A percentile compares a stretch with the other conserved stretches of the same genome.
Evolutionary conservation across 805 yeast species (phyloP).

Genomic region (Pichia paraexigua): DNA sequence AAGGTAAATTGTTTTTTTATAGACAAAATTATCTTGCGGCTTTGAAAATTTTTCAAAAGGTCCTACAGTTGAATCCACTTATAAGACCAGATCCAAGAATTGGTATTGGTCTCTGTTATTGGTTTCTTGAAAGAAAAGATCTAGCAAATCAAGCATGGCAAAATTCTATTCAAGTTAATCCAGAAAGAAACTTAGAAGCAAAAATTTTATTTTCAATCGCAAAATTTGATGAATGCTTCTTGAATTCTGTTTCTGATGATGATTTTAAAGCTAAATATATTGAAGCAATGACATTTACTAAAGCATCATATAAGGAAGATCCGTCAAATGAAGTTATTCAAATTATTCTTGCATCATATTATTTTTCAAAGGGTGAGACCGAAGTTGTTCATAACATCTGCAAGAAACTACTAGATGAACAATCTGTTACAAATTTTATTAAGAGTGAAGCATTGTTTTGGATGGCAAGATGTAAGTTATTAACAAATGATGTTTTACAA

Average conservation of each 20-base stretch:
- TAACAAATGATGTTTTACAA: conserved; percentile 48
- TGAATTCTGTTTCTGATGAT: conserved; percentile 46
- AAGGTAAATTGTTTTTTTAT: conserved; percentile 71
- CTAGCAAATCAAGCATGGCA: conserved; percentile 81
- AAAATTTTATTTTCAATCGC: conserved; percentile 59
- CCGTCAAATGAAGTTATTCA: conserved; percentile 54
- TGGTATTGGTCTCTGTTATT: conserved; percentile 90
- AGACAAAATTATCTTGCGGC: conserved; percentile 69
- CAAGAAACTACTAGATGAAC: conserved; percentile 36
- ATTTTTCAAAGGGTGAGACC: conserved; percentile 60
- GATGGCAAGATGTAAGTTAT: conserved; percentile 75
- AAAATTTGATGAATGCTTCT: conserved; percentile 55
- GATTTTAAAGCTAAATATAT: conserved; percentile 56
- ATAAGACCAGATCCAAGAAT: conserved; percentile 86
- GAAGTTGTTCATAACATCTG: conserved; percentile 51
- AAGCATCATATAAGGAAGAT: conserved; percentile 32
- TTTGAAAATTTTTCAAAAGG: conserved; percentile 75
- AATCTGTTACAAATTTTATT: conserved; percentile 33
- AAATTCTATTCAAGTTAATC: conserved; percentile 62
- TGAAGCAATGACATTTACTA: conserved; percentile 45
- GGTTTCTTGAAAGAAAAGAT: conserved; percentile 73
- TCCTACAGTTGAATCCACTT: conserved; percentile 66
- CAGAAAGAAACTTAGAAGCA: conserved; percentile 45
- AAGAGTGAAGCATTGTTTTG: conserved; percentile 67
- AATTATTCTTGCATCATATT: conserved; percentile 59